These are phyloP conservation scores for Penicillium palitans DNA, from an alignment of 2,329 filamentous ascomycete species.

Conservation along the genomic window DNA sequence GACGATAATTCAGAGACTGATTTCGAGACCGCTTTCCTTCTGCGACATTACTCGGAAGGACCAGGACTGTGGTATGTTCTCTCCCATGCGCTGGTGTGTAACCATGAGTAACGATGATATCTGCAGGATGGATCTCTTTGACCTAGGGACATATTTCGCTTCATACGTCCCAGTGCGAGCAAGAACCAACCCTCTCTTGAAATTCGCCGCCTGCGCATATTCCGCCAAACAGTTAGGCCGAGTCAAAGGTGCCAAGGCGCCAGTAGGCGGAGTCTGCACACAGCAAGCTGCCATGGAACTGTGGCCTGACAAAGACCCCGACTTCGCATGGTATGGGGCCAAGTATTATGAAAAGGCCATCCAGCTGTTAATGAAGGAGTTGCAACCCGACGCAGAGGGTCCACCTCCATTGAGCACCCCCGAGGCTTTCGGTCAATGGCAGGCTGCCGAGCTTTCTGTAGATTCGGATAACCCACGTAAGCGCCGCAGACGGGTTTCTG, in stretches of 20 bases:
- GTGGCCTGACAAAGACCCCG: conserved; percentile 51
- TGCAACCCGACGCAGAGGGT: conserved; percentile 39
- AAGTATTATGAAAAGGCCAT: conserved; percentile 66
- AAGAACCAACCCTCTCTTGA: conserved; percentile 49
- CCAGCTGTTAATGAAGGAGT: conserved; percentile 53
- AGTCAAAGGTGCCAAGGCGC: conserved; percentile 54
- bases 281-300: conserved; percentile 55
- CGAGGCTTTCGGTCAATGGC: conserved; percentile 40
- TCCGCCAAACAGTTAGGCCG: conserved; percentile 62
- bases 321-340: conserved; percentile 62
- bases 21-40: conserved; percentile 60
- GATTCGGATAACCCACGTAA: conserved; percentile 46
- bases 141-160: conserved; percentile 59
- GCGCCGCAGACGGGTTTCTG: conserved; percentile 42
- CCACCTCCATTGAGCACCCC: conserved; percentile 36
- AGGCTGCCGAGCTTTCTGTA: conserved; percentile 35
- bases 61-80: conserved; percentile 57
- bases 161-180: conserved; percentile 61
- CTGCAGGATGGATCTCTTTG: conserved; percentile 48
- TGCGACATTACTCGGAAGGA: conserved; percentile 61
- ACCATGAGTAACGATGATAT: conserved; percentile 11
- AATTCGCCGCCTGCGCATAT: conserved; percentile 60
- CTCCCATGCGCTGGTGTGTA: neutral
- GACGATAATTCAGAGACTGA: conserved; percentile 45
- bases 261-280: conserved; percentile 48